Evolutionary conservation across 2,329 filamentous ascomycete species (phyloP), one percentile per base, ranked within the genome.

Genomic region (Fusarium sulawesiense): DNA sequence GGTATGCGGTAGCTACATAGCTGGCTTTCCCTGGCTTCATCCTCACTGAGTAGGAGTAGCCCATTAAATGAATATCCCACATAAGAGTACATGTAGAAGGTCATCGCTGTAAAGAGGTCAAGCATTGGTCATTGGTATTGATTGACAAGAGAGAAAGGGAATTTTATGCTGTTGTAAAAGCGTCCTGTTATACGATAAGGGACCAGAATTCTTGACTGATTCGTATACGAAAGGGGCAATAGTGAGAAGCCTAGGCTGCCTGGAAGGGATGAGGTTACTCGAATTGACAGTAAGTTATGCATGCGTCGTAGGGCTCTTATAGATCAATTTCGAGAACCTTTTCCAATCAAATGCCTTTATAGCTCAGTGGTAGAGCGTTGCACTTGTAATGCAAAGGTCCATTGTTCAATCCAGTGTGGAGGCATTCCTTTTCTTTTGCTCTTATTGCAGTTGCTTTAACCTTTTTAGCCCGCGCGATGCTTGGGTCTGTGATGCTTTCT

Each of bases 371-470:
- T 70, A 70, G 61, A 70, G 67, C 67, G 67, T 70, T 63, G 67
- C 67, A 70, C 66, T 70, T 70, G 67, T 70, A 70, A 70, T 70
- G 67, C 67, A 62, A 70, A 70, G 67, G 67, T 70, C 67, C 67
- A 70, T 70, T 55, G 67, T 70, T 70, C 68, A 70, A 70, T 67
- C 64, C 68, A 51, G 68, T 70, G 68, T 64, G 68, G 68, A 66
- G 68, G 68, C 68, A 70, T 18, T 2, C 13, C 5, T 62, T 57
- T 57, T 34, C 45, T 68, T 61, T 56, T 20, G 8, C 11, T 27
- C 23, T 18, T 21, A 37, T 47, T 53, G 49, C 49, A 20, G 11
- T 10, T 29, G 16, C 8, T 4, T 29, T 21, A 44, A 16, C 8
- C 20, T 44, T 21, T 23, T 23, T 21, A 18, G 20, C 13, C 18